These are phyloP conservation scores for Populus hybrid DNA, from an alignment of 441 rosid genomes.

Conservation along the genomic window DNA sequence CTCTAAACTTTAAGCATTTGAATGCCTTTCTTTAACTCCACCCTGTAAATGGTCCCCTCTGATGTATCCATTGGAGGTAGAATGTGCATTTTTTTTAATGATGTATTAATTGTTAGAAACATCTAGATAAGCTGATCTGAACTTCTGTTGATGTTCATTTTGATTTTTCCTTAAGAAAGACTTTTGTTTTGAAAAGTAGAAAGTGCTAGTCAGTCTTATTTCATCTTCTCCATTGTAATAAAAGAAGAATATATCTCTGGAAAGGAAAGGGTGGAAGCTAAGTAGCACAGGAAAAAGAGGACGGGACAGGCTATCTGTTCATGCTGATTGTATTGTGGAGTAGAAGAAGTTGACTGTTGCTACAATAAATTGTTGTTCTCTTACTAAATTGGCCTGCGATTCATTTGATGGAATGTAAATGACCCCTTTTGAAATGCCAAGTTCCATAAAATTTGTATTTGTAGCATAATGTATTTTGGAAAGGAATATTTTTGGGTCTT, in stretches of 20 bases:
- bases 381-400: not conserved
- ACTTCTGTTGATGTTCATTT: not conserved
- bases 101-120: not conserved
- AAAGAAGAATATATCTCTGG: not conserved
- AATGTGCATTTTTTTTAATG: not conserved
- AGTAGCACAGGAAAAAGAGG: not conserved
- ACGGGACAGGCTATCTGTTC: not conserved
- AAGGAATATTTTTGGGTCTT: not conserved
- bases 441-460: not conserved
- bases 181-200: conserved; percentile 7
- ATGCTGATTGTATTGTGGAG: not conserved
- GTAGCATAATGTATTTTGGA: not conserved
- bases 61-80: conserved; percentile 2
- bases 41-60: not conserved
- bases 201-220: not conserved
- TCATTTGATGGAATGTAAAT: not conserved
- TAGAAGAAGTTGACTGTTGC: not conserved
- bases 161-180: not conserved
- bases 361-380: not conserved
- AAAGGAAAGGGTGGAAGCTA: not conserved
- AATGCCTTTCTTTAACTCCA: conserved; percentile 14
- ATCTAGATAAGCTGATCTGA: not conserved
- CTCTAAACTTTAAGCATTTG: conserved; percentile 4
- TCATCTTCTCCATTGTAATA: not conserved
- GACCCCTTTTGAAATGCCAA: not conserved